Base-by-base conservation (phyloP, 2,329 filamentous ascomycete genomes). In the Truncatella angustata region DNA sequence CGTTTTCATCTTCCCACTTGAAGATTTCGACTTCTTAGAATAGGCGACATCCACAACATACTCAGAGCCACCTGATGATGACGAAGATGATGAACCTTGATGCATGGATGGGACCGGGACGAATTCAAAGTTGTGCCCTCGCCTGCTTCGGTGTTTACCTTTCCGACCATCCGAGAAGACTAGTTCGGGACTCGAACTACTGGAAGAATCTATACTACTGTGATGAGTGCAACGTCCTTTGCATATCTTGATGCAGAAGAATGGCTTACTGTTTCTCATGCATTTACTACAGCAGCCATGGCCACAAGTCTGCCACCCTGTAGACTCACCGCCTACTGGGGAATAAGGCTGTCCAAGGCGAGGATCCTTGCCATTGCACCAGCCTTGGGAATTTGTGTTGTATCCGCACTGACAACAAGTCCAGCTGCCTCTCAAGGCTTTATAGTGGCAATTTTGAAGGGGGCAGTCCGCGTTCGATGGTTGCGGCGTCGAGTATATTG, bases 251-350 rank as follows among this genome's bases (percentile, higher is more conserved):
- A 9, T 10, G 10, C 40, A 28, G 4, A 18, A 6, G 10, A 16
- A 9, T n/a, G 6, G 40, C 47, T 30, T 12, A 78, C 76, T 60
- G 37, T 72, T 71, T 43, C 69, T 69, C 23, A 67, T 71, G 56
- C 79, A 82, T 23, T 71, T 70, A 49, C 67, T 70, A 60, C 79
- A 82, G 58, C 78, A 81, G 12, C 75, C 76, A 54, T 82, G 79
- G 49, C 78, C 76, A 52, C 79, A 82, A 2, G 71, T 54, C 44
- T 60, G 49, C 61, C 61, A 1, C 65, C 68, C 10, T 68, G 58
- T 5, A 62, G 54, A 52, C 70, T 71, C 47, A 62, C 63, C 45
- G 62, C 52, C 56, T 66, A 58, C 35, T 63, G 65, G 26, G 57
- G 59, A 30, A 37, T 45, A 45, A 35, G 18, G 30, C 4, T 28